These are phyloP conservation scores for Phytopythium boreale DNA, from an alignment of 352 stramenopile genomes.

Conservation along the genomic window DNA sequence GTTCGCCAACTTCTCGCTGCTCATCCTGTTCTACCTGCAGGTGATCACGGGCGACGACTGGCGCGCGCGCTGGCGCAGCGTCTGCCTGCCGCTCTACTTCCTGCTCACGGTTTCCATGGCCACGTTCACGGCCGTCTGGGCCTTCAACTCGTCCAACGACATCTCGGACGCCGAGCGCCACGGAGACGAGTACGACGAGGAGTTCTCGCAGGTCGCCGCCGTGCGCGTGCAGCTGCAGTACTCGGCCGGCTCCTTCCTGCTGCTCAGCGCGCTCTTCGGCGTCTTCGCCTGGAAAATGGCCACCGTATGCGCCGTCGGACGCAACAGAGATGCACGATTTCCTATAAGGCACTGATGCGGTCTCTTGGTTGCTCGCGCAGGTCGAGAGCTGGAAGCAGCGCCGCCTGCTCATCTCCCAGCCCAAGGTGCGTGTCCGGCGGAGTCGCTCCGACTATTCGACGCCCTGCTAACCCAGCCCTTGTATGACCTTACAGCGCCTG, in stretches of 20 bases:
- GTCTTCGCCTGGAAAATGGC: conserved; percentile 88
- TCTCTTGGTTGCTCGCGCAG: conserved; percentile 13
- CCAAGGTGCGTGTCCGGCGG: conserved; percentile 44
- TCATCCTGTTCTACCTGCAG: conserved; percentile 89
- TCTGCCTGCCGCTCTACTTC: conserved; percentile 84
- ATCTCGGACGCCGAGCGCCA: conserved; percentile 60
- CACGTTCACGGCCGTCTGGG: conserved; percentile 84
- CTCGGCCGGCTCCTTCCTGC: conserved; percentile 76
- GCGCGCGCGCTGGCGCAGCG: conserved; percentile 65
- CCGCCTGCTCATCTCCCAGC: conserved; percentile 69
- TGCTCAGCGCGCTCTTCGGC: conserved; percentile 78
- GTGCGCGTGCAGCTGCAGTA: conserved; percentile 82
- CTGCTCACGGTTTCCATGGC: conserved; percentile 79
- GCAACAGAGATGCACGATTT: too few species aligned
- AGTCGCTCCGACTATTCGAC: too few species aligned
- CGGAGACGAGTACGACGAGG: conserved; percentile 81
- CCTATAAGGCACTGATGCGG: neutral
- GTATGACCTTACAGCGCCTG: conserved; percentile 38
- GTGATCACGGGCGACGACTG: conserved; percentile 78
- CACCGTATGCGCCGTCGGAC: conserved; percentile 54
- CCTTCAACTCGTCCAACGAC: conserved; percentile 83
- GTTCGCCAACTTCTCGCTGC: conserved; percentile 87
- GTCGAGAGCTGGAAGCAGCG: conserved; percentile 76
- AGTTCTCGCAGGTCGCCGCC: conserved; percentile 76
- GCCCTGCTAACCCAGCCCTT: neutral